Percentiles rank a stretch among this genome's conserved stretches.
These are phyloP conservation scores for Tetrapyrgos nigripes DNA, from an alignment of 1,284 basidiomycete species.

Conservation along the genomic window DNA sequence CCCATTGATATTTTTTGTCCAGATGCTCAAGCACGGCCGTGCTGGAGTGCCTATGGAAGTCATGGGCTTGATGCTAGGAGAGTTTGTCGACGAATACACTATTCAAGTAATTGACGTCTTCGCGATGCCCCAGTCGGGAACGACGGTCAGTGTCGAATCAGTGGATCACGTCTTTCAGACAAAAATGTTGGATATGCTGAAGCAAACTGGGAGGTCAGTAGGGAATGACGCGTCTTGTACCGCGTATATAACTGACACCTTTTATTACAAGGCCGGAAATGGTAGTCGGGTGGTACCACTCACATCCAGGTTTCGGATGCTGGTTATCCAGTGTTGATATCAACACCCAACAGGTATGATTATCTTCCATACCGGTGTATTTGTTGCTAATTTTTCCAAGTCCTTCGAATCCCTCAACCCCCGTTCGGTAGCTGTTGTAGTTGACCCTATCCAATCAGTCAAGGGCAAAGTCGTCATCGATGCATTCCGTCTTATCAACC, in stretches of 20 bases:
- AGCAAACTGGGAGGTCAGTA: slow-evolving; percentile 94
- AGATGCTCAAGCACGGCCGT: slow-evolving; percentile 99
- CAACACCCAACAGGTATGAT: slow-evolving; percentile 93
- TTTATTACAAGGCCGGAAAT: slow-evolving; percentile 95
- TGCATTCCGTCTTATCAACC: slow-evolving; percentile 96
- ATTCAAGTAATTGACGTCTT: slow-evolving; percentile 99
- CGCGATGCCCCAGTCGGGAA: slow-evolving; percentile 99
- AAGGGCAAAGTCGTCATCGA: slow-evolving; percentile 99
- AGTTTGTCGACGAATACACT: slow-evolving; percentile 99
- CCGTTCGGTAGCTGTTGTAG: slow-evolving; percentile 96
- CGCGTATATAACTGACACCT: neutral
- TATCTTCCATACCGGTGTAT: slow-evolving; percentile 12
- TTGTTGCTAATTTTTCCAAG: slow-evolving; percentile 46
- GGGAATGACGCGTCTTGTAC: slow-evolving; percentile 2
- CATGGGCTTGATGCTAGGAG: slow-evolving; percentile 99
- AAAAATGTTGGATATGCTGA: slow-evolving; percentile 99
- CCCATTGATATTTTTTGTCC: slow-evolving; percentile 1
- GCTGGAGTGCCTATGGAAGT: slow-evolving; percentile 99
- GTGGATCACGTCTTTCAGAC: slow-evolving; percentile 99
- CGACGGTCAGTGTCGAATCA: slow-evolving; percentile 98
- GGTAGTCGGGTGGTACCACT: slow-evolving; percentile 99
- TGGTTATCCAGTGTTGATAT: slow-evolving; percentile 99
- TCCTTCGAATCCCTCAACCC: slow-evolving; percentile 97
- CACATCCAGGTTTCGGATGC: slow-evolving; percentile 99
- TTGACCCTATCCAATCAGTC: slow-evolving; percentile 99